Evolutionary conservation across 768 basidiomycete species (phyloP).

Genomic region (Kwoniella dendrophila): DNA sequence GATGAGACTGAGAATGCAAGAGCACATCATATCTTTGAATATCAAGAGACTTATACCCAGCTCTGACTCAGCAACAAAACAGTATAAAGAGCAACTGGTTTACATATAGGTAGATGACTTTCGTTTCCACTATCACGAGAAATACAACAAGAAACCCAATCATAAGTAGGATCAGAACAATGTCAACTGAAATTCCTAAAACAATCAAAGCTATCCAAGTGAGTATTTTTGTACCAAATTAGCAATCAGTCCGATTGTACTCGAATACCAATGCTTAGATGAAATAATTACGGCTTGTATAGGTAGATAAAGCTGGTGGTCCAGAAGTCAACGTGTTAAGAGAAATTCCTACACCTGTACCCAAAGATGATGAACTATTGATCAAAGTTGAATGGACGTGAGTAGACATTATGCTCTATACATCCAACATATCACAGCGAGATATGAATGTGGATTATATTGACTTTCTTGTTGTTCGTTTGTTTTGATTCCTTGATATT

Average conservation of each 20-base stretch:
- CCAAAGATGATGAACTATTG: conserved; percentile 62
- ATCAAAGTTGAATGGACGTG: conserved; percentile 50
- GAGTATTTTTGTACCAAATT: background rate
- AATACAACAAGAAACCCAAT: background rate
- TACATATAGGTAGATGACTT: background rate
- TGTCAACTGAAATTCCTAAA: conserved; percentile 48
- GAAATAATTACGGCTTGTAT: background rate
- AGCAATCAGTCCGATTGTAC: background rate
- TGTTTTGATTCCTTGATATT: background rate
- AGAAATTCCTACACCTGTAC: conserved; percentile 68
- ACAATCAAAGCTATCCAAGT: conserved; percentile 68
- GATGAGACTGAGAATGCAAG: too few species aligned
- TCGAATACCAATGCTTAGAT: too few species aligned
- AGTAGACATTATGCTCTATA: conserved; percentile 5
- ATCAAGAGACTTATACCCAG: too few species aligned
- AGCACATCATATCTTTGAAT: conserved; percentile 4
- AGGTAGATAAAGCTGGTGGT: conserved; percentile 72
- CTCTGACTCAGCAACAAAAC: too few species aligned
- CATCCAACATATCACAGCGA: background rate
- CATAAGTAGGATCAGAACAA: background rate
- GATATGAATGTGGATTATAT: too few species aligned
- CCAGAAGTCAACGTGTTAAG: conserved; percentile 64
- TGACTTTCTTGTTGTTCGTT: background rate
- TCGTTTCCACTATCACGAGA: background rate
- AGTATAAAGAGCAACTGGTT: background rate